phyloP scores from a whole-genome alignment of 176 grass and related monocot species.

The Saccharum officinarum region DNA sequence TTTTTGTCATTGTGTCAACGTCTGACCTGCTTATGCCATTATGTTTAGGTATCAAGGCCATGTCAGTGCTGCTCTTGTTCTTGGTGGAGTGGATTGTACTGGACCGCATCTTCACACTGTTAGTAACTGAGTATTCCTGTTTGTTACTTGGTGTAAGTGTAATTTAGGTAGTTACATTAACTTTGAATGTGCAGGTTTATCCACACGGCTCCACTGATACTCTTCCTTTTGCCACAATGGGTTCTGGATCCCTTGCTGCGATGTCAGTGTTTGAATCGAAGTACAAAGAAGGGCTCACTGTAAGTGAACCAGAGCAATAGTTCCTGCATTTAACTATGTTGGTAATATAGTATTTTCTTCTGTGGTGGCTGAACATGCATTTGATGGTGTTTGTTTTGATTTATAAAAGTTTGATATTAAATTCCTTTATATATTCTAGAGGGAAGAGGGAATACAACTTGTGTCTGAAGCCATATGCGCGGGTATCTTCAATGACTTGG shows the following conservation, averaged over 20 bases:
- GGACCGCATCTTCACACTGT: constrained; percentile 95
- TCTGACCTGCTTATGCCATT: constrained; percentile 11
- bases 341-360: neutral
- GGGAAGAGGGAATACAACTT: constrained; percentile 83
- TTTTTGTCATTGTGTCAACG: neutral
- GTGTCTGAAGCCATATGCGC: constrained; percentile 72
- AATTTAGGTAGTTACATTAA: constrained; percentile 13
- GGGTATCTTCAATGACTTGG: constrained; percentile 96
- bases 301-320: constrained; percentile 38
- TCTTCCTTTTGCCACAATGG: constrained; percentile 99
- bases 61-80: constrained; percentile 89
- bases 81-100: constrained; percentile 85
- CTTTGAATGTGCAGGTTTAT: constrained; percentile 62
- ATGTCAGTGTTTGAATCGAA: constrained; percentile 91
- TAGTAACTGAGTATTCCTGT: constrained; percentile 31
- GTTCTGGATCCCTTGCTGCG: constrained; percentile 96
- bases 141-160: neutral
- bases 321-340: constrained; percentile 1
- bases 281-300: constrained; percentile 91
- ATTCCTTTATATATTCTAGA: constrained; percentile 46
- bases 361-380: constrained; percentile 1
- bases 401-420: neutral
- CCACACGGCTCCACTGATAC: constrained; percentile 95
- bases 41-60: constrained; percentile 76
- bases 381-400: constrained; percentile 6